Conservation (phyloP, 192 early-diverging fungal genomes). For the Linnemannia zychae region DNA sequence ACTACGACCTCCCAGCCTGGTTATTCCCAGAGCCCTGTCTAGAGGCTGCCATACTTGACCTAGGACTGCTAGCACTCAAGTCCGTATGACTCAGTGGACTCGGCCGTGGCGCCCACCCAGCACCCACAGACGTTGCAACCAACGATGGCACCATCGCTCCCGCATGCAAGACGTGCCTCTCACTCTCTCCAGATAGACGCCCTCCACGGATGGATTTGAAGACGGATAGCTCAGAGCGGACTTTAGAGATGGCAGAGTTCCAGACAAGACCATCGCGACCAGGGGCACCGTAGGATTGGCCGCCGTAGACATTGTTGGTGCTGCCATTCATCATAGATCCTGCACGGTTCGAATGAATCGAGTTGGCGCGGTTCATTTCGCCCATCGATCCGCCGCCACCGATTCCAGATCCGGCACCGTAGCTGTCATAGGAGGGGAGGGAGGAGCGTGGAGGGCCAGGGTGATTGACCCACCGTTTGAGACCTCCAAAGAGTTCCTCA, state of each 20-base stretch:
- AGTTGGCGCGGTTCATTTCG: conserved; percentile 41
- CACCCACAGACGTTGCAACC: conserved; percentile 58
- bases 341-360: conserved; percentile 30
- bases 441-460: not conserved
- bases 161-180: conserved; percentile 44
- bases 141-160: conserved; percentile 59
- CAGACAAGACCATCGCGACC: conserved; percentile 58
- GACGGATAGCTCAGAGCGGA: conserved; percentile 48
- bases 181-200: conserved; percentile 21
- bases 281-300: conserved; percentile 1
- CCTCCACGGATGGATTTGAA: conserved; percentile 61
- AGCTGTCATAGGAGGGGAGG: conserved; percentile 24
- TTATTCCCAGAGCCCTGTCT: conserved; percentile 17
- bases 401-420: not conserved
- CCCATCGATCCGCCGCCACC: not conserved
- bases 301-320: not conserved
- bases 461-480: conserved; percentile 40
- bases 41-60: conserved; percentile 40
- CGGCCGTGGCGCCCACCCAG: conserved; percentile 56
- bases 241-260: conserved; percentile 57
- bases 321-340: conserved; percentile 21
- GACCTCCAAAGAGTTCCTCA: conserved; percentile 63
- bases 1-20: not conserved
- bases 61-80: conserved; percentile 14
- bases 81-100: not conserved